These are phyloP conservation scores for Kurtzmaniella natalensis DNA, from an alignment of 1,139 yeast species.

Conservation along the genomic window DNA sequence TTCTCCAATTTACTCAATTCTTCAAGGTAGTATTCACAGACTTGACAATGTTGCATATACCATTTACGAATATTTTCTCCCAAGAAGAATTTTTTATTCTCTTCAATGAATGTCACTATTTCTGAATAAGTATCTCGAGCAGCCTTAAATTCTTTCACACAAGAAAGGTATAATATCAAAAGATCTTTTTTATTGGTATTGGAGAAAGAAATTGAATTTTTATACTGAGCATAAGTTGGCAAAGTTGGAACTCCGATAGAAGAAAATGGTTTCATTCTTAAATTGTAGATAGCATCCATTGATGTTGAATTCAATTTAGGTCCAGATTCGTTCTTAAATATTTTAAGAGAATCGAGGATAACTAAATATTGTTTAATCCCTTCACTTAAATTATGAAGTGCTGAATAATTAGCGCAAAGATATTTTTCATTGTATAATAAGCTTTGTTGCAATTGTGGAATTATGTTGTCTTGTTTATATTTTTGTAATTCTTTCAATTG, in stretches of 20 bases:
- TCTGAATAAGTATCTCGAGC: conserved; percentile 10
- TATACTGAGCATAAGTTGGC: conserved; percentile 44
- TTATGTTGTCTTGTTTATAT: conserved; percentile 14
- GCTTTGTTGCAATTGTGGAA: conserved; percentile 21
- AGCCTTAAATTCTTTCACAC: conserved; percentile 14
- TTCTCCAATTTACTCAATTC: conserved; percentile 8
- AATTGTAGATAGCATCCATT: conserved; percentile 50
- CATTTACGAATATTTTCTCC: conserved; percentile 16
- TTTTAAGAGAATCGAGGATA: conserved; percentile 19
- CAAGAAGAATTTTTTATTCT: conserved; percentile 8
- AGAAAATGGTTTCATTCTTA: conserved; percentile 80
- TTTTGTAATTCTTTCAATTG: conserved; percentile 22
- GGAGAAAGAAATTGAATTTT: conserved; percentile 13
- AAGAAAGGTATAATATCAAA: conserved; percentile 10
- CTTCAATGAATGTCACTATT: conserved; percentile 2
- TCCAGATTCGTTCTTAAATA: conserved; percentile 25
- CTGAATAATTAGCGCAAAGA: conserved; percentile 30
- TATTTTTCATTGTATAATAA: conserved; percentile 13
- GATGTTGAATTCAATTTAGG: conserved; percentile 37
- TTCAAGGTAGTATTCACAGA: conserved; percentile 8
- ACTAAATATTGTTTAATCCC: conserved; percentile 19
- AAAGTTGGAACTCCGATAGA: conserved; percentile 76
- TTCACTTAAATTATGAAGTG: conserved; percentile 31
- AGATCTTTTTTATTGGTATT: conserved; percentile 9
- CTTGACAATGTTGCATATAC: conserved; percentile 12